phyloP scores from a whole-genome alignment of 148 eudicot genomes.

The Fallopia convolvulus region DNA sequence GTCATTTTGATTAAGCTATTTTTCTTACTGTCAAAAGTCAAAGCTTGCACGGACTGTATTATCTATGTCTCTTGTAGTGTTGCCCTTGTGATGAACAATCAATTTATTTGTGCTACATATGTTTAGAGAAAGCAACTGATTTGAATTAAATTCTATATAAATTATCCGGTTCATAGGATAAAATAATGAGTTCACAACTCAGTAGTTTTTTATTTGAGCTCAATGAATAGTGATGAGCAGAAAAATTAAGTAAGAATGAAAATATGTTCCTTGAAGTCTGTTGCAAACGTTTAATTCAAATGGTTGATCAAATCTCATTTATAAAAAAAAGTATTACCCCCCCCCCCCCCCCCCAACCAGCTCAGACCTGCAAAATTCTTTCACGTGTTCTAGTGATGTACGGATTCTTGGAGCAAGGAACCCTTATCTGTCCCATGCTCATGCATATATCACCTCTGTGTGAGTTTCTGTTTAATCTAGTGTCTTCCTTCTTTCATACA shows the following conservation, averaged over 20 bases:
- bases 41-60: not conserved
- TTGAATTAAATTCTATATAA: not conserved
- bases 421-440: not conserved
- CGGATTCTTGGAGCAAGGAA: not conserved
- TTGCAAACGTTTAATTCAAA: no score
- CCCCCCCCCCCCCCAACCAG: not conserved
- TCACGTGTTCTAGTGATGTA: not conserved
- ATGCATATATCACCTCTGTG: not conserved
- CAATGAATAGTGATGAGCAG: not conserved
- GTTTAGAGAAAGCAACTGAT: not conserved
- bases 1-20: not conserved
- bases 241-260: not conserved
- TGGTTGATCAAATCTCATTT: not conserved
- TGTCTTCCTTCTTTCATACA: conserved; percentile 18
- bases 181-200: not conserved
- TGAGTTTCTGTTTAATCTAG: not conserved
- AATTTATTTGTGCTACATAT: not conserved
- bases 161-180: not conserved
- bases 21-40: not conserved
- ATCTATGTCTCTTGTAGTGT: conserved; percentile 1
- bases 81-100: not conserved
- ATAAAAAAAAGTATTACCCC: not conserved
- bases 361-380: not conserved
- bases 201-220: not conserved
- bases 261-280: not conserved